Base-by-base conservation (phyloP, 805 yeast genomes). In the Saturnispora quitensis region DNA sequence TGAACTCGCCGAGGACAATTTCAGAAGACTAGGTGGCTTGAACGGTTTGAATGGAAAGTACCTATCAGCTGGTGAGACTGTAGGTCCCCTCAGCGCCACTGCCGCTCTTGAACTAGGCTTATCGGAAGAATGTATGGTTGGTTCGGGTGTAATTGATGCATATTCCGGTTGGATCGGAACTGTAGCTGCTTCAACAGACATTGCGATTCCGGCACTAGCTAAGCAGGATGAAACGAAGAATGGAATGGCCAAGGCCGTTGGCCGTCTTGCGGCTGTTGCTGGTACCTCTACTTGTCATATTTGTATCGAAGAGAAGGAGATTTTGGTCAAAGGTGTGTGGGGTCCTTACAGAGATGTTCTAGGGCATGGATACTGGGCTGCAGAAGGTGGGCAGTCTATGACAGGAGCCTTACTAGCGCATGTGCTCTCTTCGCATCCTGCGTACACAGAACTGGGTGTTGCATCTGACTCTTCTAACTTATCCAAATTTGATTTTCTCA, bases 141-240 rank as follows among this genome's bases (percentile, higher is more conserved):
- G 96, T 7, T 83, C 95, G 1, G 97, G 97, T 63, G 96, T 93
- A 38, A 93, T 93, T 64, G 99, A 93, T 66, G 97, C 98, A 5
- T 93, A 93, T 64, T 95, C 98, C 4, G 99, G 99, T 44, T 93
- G 98, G 97, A 80, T 93, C 51, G 99, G 99, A 52, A 93, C 98
- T 1, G 96, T 91, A 53, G 99, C 97, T 27, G 96, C 95, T 1
- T 81, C 82, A 58, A 82, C 89, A 5, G 87, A 84, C 56, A 63
- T 70, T 5, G 72, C 75, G 31, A 74, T 82, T 50, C 78, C 80
- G 0, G 69, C 70, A n/a, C 68, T 75, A 55, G 72, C 71, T 4
- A 75, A 77, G 53, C 74, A 73, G 54, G 83, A 79, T 53, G 66
- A 72, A 43, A 71, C 70, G 42, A 64, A 66, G 36, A 51, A 52